A percentile compares a stretch with the other conserved stretches of the same genome.
Conservation (phyloP, 1,139 yeast species). For the Yamadazyma jaroonii region DNA sequence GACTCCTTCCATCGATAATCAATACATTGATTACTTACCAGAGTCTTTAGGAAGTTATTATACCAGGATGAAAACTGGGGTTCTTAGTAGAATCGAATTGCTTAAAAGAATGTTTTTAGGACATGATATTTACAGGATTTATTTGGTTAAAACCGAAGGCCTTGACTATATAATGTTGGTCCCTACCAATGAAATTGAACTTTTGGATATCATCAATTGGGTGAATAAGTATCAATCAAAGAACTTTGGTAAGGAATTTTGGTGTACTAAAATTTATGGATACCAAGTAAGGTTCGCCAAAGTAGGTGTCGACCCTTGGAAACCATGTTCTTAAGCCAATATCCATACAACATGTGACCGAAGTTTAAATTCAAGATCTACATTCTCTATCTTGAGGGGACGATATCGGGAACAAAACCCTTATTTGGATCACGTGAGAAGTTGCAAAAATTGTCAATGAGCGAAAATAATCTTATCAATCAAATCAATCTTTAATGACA, state of each 20-base stretch:
- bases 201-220: slow-evolving; percentile 10
- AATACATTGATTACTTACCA: neutral
- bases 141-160: slow-evolving; percentile 6
- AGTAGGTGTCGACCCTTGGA: slow-evolving; percentile 11
- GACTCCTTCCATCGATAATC: neutral
- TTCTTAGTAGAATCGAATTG: slow-evolving; percentile 6
- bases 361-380: neutral
- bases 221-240: slow-evolving; percentile 9
- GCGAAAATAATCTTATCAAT: neutral
- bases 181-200: slow-evolving; percentile 5
- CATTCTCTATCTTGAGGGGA: neutral
- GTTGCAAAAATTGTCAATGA: neutral
- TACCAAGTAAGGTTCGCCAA: slow-evolving; percentile 9
- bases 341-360: too few relatives aligned
- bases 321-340: neutral
- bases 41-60: neutral
- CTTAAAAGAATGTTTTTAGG: slow-evolving; percentile 11
- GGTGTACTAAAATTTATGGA: slow-evolving; percentile 9
- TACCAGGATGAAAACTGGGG: neutral
- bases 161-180: slow-evolving; percentile 10
- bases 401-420: too few relatives aligned
- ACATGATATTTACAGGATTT: slow-evolving; percentile 7
- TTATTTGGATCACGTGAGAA: too few relatives aligned
- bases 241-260: slow-evolving; percentile 8
- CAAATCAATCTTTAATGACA: slow-evolving; percentile 13